Conservation (phyloP, 768 basidiomycete species). For the Lentinula guzmanii region DNA sequence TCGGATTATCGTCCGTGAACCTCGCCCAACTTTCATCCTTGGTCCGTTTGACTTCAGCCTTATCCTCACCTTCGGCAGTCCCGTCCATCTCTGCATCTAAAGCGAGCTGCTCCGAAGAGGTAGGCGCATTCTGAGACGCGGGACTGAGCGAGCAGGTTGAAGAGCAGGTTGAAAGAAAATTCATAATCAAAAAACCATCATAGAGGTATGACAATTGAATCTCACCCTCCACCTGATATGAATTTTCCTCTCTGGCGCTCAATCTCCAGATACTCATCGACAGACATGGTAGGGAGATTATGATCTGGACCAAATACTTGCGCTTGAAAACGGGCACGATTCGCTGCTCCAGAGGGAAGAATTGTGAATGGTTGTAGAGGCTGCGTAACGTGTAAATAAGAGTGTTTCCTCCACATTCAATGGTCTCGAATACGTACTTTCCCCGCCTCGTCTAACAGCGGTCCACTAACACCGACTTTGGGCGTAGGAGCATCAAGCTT, state of each 20-base stretch:
- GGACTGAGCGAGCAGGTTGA: slow-evolving; percentile 33
- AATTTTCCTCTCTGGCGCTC: slow-evolving; percentile 83
- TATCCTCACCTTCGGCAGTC: slow-evolving; percentile 56
- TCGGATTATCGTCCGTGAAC: slow-evolving; percentile 80
- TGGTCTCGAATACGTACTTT: slow-evolving; percentile 46
- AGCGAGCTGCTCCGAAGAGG: slow-evolving; percentile 71
- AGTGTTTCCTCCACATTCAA: background rate
- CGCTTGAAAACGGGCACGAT: slow-evolving; percentile 67
- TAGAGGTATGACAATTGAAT: slow-evolving; percentile 4
- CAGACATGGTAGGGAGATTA: slow-evolving; percentile 88
- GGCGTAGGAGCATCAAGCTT: slow-evolving; percentile 56
- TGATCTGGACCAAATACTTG: slow-evolving; percentile 84
- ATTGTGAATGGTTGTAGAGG: slow-evolving; percentile 92
- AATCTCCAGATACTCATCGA: slow-evolving; percentile 90
- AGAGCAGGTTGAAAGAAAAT: slow-evolving; percentile 7
- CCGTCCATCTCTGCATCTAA: slow-evolving; percentile 86
- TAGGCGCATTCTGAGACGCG: slow-evolving; percentile 59
- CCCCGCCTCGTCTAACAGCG: slow-evolving; percentile 69
- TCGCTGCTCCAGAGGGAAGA: slow-evolving; percentile 60
- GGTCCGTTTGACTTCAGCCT: slow-evolving; percentile 67
- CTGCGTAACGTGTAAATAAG: slow-evolving; percentile 31
- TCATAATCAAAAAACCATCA: background rate
- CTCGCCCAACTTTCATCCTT: slow-evolving; percentile 92
- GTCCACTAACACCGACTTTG: slow-evolving; percentile 45
- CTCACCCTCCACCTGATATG: slow-evolving; percentile 83